Percentiles rank a stretch among this genome's conserved stretches.
Evolutionary conservation across 2,329 filamentous ascomycete species (phyloP).

Genomic region (Penicillium sp.): DNA sequence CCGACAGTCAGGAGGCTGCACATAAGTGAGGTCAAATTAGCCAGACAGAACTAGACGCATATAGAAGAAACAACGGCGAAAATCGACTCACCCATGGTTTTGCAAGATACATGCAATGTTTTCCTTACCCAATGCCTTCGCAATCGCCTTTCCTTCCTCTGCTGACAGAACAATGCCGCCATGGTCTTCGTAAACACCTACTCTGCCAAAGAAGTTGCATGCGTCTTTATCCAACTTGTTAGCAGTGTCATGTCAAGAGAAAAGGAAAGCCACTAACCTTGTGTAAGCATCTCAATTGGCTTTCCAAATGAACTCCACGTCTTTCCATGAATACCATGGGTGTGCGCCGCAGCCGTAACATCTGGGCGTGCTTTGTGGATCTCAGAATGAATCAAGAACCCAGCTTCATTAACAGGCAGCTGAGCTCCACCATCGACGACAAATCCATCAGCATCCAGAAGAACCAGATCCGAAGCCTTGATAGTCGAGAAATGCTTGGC

Average conservation of each 20-base stretch:
- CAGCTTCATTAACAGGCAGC: conserved; percentile 45
- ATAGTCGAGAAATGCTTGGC: conserved; percentile 45
- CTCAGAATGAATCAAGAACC: conserved; percentile 62
- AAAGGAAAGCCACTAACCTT: conserved; percentile 47
- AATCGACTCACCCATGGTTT: conserved; percentile 39
- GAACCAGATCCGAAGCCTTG: conserved; percentile 44
- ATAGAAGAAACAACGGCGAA: background rate
- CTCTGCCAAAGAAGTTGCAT: conserved; percentile 41
- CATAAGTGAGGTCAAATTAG: conserved; percentile 16
- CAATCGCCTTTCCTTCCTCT: conserved; percentile 43
- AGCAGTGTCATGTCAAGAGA: background rate
- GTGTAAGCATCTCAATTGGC: conserved; percentile 59
- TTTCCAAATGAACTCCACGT: conserved; percentile 64
- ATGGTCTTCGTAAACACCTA: conserved; percentile 42
- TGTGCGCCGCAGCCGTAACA: conserved; percentile 59
- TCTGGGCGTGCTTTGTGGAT: conserved; percentile 61
- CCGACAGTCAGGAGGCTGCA: conserved; percentile 42
- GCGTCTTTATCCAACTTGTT: conserved; percentile 28
- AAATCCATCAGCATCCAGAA: conserved; percentile 42
- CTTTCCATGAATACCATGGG: conserved; percentile 59
- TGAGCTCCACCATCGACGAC: conserved; percentile 44
- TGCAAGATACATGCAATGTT: conserved; percentile 45
- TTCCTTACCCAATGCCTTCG: conserved; percentile 39
- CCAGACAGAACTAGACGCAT: conserved; percentile 16
- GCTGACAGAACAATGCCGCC: conserved; percentile 44